Evolutionary conservation across 345 rosid species (phyloP).

Genomic region (Linum tenue): DNA sequence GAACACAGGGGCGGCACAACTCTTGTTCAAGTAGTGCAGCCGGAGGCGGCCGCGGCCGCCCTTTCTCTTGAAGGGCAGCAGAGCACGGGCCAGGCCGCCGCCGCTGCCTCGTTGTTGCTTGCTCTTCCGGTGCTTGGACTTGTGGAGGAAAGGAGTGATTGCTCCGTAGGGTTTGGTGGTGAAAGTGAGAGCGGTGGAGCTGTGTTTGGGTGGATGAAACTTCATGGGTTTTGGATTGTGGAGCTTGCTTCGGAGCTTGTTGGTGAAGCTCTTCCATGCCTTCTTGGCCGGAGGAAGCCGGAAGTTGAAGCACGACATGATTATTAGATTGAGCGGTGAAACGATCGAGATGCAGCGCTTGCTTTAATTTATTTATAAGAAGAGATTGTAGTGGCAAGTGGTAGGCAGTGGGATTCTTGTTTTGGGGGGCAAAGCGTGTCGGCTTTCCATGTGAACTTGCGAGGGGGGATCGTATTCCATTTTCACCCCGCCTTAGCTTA

Average conservation of each 20-base stretch:
- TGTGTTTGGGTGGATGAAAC: constrained; percentile 14
- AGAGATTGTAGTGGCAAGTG: neutral
- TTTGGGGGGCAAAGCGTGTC: neutral
- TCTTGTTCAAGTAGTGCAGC: constrained; percentile 27
- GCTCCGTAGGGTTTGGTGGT: neutral
- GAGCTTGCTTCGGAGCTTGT: constrained; percentile 40
- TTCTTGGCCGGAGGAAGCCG: constrained; percentile 50
- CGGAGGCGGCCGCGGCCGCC: neutral
- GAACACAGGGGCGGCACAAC: constrained; percentile 30
- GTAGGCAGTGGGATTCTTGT: neutral
- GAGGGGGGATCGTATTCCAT: no score
- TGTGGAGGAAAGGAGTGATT: neutral
- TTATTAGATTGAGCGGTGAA: neutral
- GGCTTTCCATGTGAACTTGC: no score
- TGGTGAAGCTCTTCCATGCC: constrained; percentile 63
- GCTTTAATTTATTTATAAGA: no score
- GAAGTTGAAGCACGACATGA: constrained; percentile 49
- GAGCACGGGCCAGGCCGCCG: neutral
- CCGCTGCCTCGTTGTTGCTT: neutral
- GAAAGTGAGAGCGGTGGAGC: neutral
- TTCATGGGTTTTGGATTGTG: constrained; percentile 31
- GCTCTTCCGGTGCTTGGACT: neutral
- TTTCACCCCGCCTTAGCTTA: no score
- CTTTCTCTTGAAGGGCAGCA: neutral
- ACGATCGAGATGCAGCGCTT: no score